These are phyloP conservation scores for Tuber magnatum DNA, from an alignment of 495 filamentous ascomycete species.

Conservation along the genomic window DNA sequence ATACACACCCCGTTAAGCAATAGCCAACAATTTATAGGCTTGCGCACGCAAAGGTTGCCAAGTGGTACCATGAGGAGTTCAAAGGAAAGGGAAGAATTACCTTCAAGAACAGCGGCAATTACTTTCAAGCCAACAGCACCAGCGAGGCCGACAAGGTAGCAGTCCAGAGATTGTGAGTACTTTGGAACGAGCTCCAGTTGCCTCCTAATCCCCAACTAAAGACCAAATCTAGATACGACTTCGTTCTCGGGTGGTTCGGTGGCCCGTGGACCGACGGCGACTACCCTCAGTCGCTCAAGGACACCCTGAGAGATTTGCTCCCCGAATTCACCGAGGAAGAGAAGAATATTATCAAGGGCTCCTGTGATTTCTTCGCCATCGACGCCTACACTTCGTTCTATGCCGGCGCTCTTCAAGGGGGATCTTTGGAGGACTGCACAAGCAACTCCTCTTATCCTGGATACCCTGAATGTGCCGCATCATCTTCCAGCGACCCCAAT, in stretches of 20 bases:
- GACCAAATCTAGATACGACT: slow-evolving; percentile 41
- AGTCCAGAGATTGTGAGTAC: slow-evolving; percentile 27
- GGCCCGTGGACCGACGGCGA: slow-evolving; percentile 46
- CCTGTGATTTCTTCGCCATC: slow-evolving; percentile 46
- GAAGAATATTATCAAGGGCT: slow-evolving; percentile 45
- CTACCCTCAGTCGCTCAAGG: slow-evolving; percentile 44
- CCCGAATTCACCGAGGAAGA: slow-evolving; percentile 41
- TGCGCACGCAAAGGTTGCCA: slow-evolving; percentile 44
- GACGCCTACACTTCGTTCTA: slow-evolving; percentile 44
- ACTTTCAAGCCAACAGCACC: slow-evolving; percentile 42
- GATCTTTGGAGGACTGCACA: slow-evolving; percentile 41
- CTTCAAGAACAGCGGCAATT: slow-evolving; percentile 45
- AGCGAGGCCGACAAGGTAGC: slow-evolving; percentile 40
- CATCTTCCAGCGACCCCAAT: slow-evolving; percentile 32
- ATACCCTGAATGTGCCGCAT: slow-evolving; percentile 44
- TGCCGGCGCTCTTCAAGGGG: slow-evolving; percentile 30
- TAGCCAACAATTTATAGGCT: slow-evolving; percentile 21
- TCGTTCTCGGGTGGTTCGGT: slow-evolving; percentile 47
- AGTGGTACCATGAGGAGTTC: slow-evolving; percentile 46
- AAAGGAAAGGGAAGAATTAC: slow-evolving; percentile 43
- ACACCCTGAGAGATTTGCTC: slow-evolving; percentile 44
- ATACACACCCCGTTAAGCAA: background rate
- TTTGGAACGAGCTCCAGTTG: background rate
- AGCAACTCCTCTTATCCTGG: slow-evolving; percentile 42
- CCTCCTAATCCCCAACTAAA: slow-evolving; percentile 17